Evolutionary conservation across 1,139 yeast species (phyloP).

Genomic region (Kurtzmaniella quercitrusa): DNA sequence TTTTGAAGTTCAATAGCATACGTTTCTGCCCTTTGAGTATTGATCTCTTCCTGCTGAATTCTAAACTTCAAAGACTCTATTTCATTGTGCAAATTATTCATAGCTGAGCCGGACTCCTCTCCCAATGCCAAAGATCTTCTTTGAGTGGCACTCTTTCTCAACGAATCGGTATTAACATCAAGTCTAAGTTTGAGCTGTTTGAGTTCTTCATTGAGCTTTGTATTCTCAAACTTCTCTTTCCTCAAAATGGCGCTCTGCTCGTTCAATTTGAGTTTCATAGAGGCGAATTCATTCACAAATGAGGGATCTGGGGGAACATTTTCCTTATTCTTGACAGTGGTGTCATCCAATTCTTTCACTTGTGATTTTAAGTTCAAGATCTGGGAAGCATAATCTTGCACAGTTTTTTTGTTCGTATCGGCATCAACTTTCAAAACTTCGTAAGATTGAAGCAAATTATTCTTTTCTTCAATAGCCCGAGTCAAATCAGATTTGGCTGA

Average conservation of each 20-base stretch:
- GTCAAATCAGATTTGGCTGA: constrained; percentile 7
- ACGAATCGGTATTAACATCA: constrained; percentile 20
- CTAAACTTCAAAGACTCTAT: constrained; percentile 32
- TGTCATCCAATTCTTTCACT: constrained; percentile 16
- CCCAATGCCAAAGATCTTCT: constrained; percentile 35
- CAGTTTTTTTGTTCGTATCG: constrained; percentile 23
- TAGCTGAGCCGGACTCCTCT: constrained; percentile 21
- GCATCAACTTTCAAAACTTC: constrained; percentile 32
- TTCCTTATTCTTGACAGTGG: constrained; percentile 30
- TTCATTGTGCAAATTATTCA: constrained; percentile 24
- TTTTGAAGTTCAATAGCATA: constrained; percentile 46
- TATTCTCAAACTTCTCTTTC: constrained; percentile 51
- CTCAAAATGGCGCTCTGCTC: constrained; percentile 49
- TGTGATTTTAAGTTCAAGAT: constrained; percentile 22
- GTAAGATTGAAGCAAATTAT: constrained; percentile 13
- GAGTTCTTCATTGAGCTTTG: constrained; percentile 53
- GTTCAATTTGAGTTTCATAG: constrained; percentile 47
- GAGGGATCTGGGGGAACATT: constrained; percentile 31
- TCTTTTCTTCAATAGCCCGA: constrained; percentile 10
- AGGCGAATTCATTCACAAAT: constrained; percentile 43
- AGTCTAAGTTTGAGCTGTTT: constrained; percentile 47
- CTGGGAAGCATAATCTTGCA: constrained; percentile 23
- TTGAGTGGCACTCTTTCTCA: constrained; percentile 17
- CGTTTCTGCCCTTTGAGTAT: constrained; percentile 41
- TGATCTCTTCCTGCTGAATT: constrained; percentile 39